Conservation (phyloP, 371 early-diverging fungal genomes). For the Rhizopus arrhizus region DNA sequence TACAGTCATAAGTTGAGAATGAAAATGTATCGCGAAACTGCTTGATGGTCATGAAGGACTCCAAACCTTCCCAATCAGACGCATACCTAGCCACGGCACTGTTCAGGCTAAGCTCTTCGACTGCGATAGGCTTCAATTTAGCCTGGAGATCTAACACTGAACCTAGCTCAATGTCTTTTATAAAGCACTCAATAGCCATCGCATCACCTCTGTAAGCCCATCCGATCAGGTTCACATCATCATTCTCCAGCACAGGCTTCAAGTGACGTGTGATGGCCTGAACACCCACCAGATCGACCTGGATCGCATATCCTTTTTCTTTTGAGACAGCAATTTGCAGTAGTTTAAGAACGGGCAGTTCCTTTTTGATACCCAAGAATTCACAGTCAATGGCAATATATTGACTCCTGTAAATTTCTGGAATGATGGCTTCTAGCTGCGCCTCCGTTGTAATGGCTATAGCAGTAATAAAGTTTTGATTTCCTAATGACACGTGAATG, state of each 20-base stretch:
- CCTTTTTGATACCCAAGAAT: slow-evolving; percentile 35
- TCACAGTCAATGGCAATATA: slow-evolving; percentile 48
- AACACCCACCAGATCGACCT: slow-evolving; percentile 43
- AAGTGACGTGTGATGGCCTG: slow-evolving; percentile 30
- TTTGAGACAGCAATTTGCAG: slow-evolving; percentile 45
- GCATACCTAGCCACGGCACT: slow-evolving; percentile 37
- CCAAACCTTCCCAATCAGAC: slow-evolving; percentile 31
- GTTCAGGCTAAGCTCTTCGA: slow-evolving; percentile 31
- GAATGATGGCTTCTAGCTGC: slow-evolving; percentile 26
- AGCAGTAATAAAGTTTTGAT: slow-evolving; percentile 11
- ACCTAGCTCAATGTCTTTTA: slow-evolving; percentile 25
- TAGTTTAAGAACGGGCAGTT: slow-evolving; percentile 39
- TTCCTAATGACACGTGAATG: slow-evolving; percentile 9
- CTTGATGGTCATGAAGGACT: slow-evolving; percentile 41
- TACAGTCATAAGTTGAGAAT: slow-evolving; percentile 34
- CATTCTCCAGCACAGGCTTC: slow-evolving; percentile 26
- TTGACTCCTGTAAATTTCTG: slow-evolving; percentile 10
- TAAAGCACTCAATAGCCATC: slow-evolving; percentile 37
- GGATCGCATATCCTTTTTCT: slow-evolving; percentile 42
- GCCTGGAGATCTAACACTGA: slow-evolving; percentile 46
- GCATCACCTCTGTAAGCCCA: slow-evolving; percentile 50
- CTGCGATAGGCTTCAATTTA: slow-evolving; percentile 28
- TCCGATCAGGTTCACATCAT: slow-evolving; percentile 25
- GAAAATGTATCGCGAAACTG: slow-evolving; percentile 29
- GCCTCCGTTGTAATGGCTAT: slow-evolving; percentile 32